Percentiles rank a stretch among this genome's conserved stretches.
These are phyloP conservation scores for Ogataea hybrid DNA, from an alignment of 1,139 yeast species.

Conservation along the genomic window DNA sequence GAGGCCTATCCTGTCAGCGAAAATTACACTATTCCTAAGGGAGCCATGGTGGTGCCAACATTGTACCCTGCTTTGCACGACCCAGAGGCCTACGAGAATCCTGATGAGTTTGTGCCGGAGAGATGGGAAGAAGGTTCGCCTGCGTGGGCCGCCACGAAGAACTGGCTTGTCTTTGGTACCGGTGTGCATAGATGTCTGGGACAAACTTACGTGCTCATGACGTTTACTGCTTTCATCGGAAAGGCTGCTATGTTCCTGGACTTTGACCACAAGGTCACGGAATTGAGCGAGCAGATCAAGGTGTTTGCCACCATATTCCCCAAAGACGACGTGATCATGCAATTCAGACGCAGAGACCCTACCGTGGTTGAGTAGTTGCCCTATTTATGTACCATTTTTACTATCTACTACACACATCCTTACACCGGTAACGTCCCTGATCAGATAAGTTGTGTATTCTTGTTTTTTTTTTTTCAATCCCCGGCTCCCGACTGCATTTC, in stretches of 20 bases:
- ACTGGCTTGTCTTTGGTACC: constrained; percentile 95
- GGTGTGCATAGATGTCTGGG: constrained; percentile 98
- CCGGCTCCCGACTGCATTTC: constrained; percentile 8
- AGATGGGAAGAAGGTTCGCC: constrained; percentile 79
- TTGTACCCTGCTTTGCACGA: constrained; percentile 95
- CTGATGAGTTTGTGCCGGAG: constrained; percentile 92
- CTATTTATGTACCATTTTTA: constrained; percentile 1
- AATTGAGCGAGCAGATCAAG: constrained; percentile 82
- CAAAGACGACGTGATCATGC: constrained; percentile 83
- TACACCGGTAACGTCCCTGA: background rate
- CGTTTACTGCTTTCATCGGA: constrained; percentile 87
- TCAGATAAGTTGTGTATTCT: background rate
- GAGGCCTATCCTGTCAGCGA: constrained; percentile 79
- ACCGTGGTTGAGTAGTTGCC: constrained; percentile 18
- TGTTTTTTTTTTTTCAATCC: constrained; percentile 3
- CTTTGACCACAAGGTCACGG: constrained; percentile 78
- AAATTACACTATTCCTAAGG: constrained; percentile 89
- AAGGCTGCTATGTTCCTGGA: constrained; percentile 80
- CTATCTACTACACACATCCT: background rate
- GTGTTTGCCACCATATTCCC: constrained; percentile 99
- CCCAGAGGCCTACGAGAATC: constrained; percentile 92
- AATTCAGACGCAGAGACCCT: constrained; percentile 67
- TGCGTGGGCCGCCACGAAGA: constrained; percentile 66
- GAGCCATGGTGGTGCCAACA: constrained; percentile 95
- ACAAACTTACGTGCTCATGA: constrained; percentile 87